Conservation (phyloP, 2,329 filamentous ascomycete species). For the Talaromyces sp. region DNA sequence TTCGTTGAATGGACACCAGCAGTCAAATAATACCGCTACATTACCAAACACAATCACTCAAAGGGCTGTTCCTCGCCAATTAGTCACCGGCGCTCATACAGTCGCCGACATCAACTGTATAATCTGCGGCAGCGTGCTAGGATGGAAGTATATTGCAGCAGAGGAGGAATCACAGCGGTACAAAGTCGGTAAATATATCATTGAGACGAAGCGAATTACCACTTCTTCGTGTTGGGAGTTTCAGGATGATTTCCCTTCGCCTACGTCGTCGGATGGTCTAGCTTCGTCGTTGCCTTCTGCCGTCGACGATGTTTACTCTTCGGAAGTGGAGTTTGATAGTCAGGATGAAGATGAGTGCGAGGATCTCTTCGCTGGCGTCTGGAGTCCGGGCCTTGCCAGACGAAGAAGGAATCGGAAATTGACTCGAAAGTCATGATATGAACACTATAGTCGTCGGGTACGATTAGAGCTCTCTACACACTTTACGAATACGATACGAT, state of each 20-base stretch:
- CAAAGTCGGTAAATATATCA: slow-evolving; percentile 66
- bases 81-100: slow-evolving; percentile 63
- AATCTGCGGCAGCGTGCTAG: slow-evolving; percentile 56
- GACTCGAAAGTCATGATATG: slow-evolving; percentile 16
- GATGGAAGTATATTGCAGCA: slow-evolving; percentile 65
- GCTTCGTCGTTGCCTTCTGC: not conserved
- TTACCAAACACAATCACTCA: slow-evolving; percentile 61
- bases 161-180: slow-evolving; percentile 62
- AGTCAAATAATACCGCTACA: slow-evolving; percentile 28
- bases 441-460: not conserved
- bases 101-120: slow-evolving; percentile 61
- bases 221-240: slow-evolving; percentile 55
- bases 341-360: slow-evolving; percentile 68
- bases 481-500: not conserved
- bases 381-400: slow-evolving; percentile 56
- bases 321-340: slow-evolving; percentile 57
- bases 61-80: slow-evolving; percentile 56
- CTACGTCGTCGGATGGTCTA: not conserved
- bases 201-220: slow-evolving; percentile 59
- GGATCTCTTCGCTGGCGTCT: slow-evolving; percentile 62
- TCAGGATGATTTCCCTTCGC: slow-evolving; percentile 21
- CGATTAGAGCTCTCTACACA: slow-evolving; percentile 4
- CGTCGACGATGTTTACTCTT: not conserved
- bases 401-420: slow-evolving; percentile 43
- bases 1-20: not conserved